phyloP scores from a whole-genome alignment of 129 eudicot genomes.

The Lactuca saligna region DNA sequence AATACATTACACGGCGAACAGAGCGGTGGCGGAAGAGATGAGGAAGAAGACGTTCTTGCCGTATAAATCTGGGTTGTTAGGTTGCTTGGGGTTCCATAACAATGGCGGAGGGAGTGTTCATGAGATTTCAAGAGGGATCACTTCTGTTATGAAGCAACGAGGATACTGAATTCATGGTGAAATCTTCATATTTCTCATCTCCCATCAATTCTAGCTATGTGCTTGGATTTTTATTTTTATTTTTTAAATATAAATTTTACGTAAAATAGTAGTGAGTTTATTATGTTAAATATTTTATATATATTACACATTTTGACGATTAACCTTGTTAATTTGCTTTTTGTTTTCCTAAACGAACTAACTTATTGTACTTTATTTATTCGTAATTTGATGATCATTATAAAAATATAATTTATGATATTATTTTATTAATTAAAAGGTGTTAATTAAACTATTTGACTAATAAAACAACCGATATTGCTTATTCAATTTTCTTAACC shows the following conservation, averaged over 20 bases:
- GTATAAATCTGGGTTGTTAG: slow-evolving; percentile 67
- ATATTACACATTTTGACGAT: too few species aligned
- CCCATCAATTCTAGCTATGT: not conserved
- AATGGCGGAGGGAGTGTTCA: slow-evolving; percentile 33
- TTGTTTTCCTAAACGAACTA: too few species aligned
- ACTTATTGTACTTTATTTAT: too few species aligned
- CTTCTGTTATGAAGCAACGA: slow-evolving; percentile 31
- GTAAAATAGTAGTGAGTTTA: not conserved
- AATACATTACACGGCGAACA: slow-evolving; percentile 64
- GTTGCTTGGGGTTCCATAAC: slow-evolving; percentile 63
- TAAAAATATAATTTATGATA: too few species aligned
- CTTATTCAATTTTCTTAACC: too few species aligned
- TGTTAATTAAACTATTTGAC: too few species aligned
- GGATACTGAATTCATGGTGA: slow-evolving; percentile 1
- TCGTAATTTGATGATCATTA: too few species aligned
- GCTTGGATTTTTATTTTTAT: not conserved
- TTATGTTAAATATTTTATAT: not conserved
- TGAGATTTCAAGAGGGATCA: slow-evolving; percentile 35
- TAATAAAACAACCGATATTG: too few species aligned
- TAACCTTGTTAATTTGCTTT: too few species aligned
- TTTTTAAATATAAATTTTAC: not conserved
- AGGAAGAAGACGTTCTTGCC: slow-evolving; percentile 78
- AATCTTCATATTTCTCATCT: not conserved
- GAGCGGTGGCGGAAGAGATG: slow-evolving; percentile 89
- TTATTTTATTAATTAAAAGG: too few species aligned